Evolutionary conservation across 140 eudicot genomes (phyloP).

Genomic region (Ambrosia hybrid): DNA sequence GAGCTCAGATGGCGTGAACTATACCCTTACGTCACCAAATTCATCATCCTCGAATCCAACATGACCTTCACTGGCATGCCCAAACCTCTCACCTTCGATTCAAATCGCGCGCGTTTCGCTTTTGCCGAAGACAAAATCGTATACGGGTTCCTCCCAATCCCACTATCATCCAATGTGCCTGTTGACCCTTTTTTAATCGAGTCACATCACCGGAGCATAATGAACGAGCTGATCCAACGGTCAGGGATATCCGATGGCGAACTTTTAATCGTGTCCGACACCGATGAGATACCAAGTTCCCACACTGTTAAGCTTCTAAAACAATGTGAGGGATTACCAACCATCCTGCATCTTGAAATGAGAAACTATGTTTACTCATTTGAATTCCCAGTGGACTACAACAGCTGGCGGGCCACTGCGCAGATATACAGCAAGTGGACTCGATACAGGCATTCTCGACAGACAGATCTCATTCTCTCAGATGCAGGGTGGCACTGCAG

Average conservation of each 20-base stretch:
- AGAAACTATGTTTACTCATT: conserved; percentile 77
- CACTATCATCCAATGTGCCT: conserved; percentile 10
- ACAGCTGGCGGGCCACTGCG: conserved; percentile 75
- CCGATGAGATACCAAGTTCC: conserved; percentile 83
- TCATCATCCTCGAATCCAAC: conserved; percentile 70
- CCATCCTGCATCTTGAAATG: conserved; percentile 64
- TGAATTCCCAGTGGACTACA: conserved; percentile 74
- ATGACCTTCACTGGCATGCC: conserved; percentile 84
- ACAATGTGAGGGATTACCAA: conserved; percentile 69
- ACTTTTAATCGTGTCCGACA: conserved; percentile 66
- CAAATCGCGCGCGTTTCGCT: conserved; percentile 49
- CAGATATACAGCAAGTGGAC: conserved; percentile 58
- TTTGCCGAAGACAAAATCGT: conserved; percentile 61
- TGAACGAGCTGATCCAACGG: conserved; percentile 55
- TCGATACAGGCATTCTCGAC: conserved; percentile 65
- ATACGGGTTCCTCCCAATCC: conserved; percentile 50
- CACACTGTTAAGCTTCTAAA: conserved; percentile 68
- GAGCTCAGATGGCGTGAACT: conserved; percentile 81
- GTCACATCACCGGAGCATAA: conserved; percentile 51
- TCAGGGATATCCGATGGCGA: conserved; percentile 70
- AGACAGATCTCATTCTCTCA: conserved; percentile 52
- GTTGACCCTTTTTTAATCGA: conserved; percentile 66
- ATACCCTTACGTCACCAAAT: conserved; percentile 63
- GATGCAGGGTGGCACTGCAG: conserved; percentile 95
- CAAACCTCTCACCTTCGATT: conserved; percentile 61